phyloP scores from a whole-genome alignment of 768 basidiomycete species.

The Austroboletus eburneus region DNA sequence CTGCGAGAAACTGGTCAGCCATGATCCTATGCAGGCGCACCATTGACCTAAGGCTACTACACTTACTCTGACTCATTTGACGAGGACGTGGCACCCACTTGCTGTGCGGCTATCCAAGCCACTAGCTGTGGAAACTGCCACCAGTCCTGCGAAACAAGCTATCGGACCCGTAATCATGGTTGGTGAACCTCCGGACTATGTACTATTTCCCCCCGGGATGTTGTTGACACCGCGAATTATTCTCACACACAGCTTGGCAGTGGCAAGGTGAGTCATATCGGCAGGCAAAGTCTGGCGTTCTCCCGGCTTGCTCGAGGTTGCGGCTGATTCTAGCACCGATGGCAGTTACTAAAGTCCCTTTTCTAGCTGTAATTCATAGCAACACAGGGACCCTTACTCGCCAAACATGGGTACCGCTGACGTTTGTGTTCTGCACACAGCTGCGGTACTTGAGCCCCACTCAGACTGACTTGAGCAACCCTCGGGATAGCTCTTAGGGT shows the following conservation, averaged over 20 bases:
- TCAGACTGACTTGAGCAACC: conserved; percentile 7
- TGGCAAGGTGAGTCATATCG: conserved; percentile 27
- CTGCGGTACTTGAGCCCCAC: conserved; percentile 14
- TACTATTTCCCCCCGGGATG: conserved; percentile 10
- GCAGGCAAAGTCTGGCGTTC: conserved; percentile 27
- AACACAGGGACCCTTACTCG: conserved; percentile 6
- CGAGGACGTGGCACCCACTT: neutral
- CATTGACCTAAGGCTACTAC: neutral
- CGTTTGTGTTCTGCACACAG: conserved; percentile 10
- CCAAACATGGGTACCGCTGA: conserved; percentile 17
- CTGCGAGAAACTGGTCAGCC: neutral
- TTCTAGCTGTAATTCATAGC: conserved; percentile 14
- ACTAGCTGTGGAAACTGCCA: neutral
- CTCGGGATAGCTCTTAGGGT: conserved; percentile 3
- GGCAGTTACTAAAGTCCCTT: conserved; percentile 10
- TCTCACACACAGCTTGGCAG: conserved; percentile 31
- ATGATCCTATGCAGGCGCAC: neutral
- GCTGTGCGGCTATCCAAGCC: conserved; percentile 8
- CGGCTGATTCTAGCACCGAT: conserved; percentile 21
- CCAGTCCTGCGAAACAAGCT: neutral
- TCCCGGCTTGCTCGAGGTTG: conserved; percentile 9
- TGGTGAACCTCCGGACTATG: conserved; percentile 1
- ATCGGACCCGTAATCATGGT: neutral
- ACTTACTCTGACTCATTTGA: neutral
- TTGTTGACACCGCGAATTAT: conserved; percentile 5